Evolutionary conservation across 73 alveolate species (phyloP), one percentile per base, ranked within the genome.

Genomic region (Stentor coeruleus): DNA sequence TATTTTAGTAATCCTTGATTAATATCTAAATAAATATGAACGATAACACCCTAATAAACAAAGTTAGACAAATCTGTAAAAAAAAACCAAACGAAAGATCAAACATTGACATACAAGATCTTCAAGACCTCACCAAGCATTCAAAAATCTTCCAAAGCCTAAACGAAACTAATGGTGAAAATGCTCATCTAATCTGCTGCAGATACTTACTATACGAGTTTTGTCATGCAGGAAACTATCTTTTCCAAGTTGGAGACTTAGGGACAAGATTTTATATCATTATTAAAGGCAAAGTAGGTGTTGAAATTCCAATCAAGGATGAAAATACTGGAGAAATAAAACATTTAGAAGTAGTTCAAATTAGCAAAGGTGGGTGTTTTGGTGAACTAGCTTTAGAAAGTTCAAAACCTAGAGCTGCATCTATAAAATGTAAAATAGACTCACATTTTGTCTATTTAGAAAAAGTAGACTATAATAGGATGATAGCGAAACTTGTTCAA

Each of bases 351-450:
- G 83, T 84, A 15, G 83, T 75, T 2, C 39, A 75, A 33, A 35
- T 75, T 31, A 39, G 79, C 35, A 66, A 66, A 20, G 79, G 79
- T 20, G 79, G 42, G n/a, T 15, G 39, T 20, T 88, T 88, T 33
- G 93, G 93, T 38, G 93, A 88, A 49, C 90, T 88, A 14, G 93
- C 91, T 36, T 74, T 84, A 33, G 87, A 84, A 83, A 84, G 83
- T 28, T 77, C 88, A 3, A 76, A 88, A 58, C 90, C 91, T 3
- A 58, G 93, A 79, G 88, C 88, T 3, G 93, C 93, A 3, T 76
- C 91, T 3, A 75, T 84, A 3, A 55, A 77, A 36, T 36, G 86
- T 38, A 74, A 73, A 30, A 28, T 30, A 0, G 88, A 84, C 33
- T 74, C 91, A 37, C 82, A 85, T 36, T 58, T 88, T 30, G 87